A percentile compares a stretch with the other conserved stretches of the same genome.
phyloP scores from a whole-genome alignment of 352 stramenopile species.

The Phytophthora fragariaefolia region DNA sequence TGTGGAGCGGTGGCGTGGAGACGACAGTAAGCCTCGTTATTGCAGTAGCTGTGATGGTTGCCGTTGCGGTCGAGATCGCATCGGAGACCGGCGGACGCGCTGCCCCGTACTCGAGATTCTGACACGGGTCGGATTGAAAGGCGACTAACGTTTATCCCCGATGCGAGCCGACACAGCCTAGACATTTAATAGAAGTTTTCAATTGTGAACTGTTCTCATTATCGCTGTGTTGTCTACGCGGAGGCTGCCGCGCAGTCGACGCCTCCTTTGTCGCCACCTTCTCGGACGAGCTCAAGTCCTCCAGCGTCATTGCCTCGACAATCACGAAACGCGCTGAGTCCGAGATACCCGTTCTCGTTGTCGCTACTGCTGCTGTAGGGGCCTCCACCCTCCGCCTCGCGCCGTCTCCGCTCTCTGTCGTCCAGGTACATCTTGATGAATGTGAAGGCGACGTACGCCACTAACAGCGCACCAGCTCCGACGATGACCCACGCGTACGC shows the following conservation, averaged over 20 bases:
- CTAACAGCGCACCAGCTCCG: conserved; percentile 5
- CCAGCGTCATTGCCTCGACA: conserved; percentile 35
- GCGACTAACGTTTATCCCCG: too few relatives aligned
- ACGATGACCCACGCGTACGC: conserved; percentile 29
- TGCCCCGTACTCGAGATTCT: conserved; percentile 12
- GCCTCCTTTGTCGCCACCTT: conserved; percentile 23
- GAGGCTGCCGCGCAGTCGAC: conserved; percentile 12
- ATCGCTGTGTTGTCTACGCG: conserved; percentile 5
- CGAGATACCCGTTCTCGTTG: conserved; percentile 32
- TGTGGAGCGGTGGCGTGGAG: conserved; percentile 31
- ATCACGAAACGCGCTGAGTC: conserved; percentile 25
- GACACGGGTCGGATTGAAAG: conserved; percentile 2
- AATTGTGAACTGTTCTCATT: neutral
- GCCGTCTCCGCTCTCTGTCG: conserved; percentile 23
- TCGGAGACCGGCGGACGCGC: conserved; percentile 10
- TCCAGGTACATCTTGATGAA: conserved; percentile 37
- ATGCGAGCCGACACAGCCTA: too few relatives aligned
- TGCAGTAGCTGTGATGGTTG: conserved; percentile 30
- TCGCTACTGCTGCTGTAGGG: conserved; percentile 38
- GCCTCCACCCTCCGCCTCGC: conserved; percentile 17
- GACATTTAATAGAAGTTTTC: neutral
- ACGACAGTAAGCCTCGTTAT: conserved; percentile 31
- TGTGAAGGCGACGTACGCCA: conserved; percentile 23
- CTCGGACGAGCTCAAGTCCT: conserved; percentile 21
- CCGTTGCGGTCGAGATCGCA: conserved; percentile 29